These are phyloP conservation scores for Auriculariales sp. DNA, from an alignment of 768 basidiomycete species.

Conservation along the genomic window DNA sequence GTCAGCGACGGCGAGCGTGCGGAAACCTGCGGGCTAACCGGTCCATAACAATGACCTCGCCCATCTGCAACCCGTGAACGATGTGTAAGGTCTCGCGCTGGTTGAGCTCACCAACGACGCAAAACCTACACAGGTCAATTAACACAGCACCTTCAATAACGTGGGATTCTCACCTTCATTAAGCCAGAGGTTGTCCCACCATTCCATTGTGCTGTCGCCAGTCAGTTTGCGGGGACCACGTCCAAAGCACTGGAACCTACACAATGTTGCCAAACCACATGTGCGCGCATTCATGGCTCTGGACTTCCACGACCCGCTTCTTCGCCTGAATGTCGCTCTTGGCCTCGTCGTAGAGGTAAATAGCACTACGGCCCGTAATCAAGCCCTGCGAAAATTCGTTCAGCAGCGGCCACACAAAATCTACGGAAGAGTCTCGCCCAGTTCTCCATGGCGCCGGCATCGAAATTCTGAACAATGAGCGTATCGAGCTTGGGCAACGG, in stretches of 20 bases:
- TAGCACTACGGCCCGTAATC: conserved; percentile 77
- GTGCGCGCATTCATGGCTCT: conserved; percentile 65
- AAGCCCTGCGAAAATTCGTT: conserved; percentile 35
- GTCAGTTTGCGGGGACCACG: background rate
- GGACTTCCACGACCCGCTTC: conserved; percentile 62
- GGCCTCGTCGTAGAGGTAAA: conserved; percentile 67
- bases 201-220: conserved; percentile 65
- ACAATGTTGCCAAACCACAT: conserved; percentile 72
- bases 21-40: conserved; percentile 14
- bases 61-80: conserved; percentile 39
- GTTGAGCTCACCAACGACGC: conserved; percentile 51
- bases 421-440: conserved; percentile 30
- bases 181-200: conserved; percentile 69
- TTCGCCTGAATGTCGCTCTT: conserved; percentile 56
- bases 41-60: conserved; percentile 75
- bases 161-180: conserved; percentile 44
- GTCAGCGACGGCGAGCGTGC: conserved; percentile 5
- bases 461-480: conserved; percentile 19
- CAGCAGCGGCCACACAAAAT: background rate
- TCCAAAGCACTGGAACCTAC: background rate
- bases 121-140: conserved; percentile 37
- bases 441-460: conserved; percentile 78
- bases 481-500: conserved; percentile 93
- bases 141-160: background rate
- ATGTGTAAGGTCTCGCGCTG: background rate